These are phyloP conservation scores for Exserohilum rostratum DNA, from an alignment of 2,329 filamentous ascomycete species.

Conservation along the genomic window DNA sequence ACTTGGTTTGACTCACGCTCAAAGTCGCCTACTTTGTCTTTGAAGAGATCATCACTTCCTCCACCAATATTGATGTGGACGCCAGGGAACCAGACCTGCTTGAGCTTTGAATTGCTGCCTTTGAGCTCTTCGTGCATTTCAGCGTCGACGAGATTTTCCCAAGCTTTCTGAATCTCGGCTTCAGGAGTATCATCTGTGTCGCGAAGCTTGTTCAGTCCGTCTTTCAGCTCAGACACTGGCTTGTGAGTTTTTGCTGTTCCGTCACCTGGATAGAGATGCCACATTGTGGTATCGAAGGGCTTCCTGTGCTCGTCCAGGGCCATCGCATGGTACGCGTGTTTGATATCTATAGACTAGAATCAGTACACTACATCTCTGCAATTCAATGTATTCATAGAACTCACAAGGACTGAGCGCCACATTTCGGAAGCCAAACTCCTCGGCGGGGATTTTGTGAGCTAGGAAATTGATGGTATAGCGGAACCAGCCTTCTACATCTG, in stretches of 20 bases:
- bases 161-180: not conserved
- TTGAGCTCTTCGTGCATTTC: not conserved
- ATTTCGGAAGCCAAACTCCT: not conserved
- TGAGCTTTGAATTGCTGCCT: not conserved
- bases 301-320: slow-evolving; percentile 57
- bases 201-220: not conserved
- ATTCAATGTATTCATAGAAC: not conserved
- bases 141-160: not conserved
- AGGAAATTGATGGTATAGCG: slow-evolving; percentile 19
- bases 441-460: slow-evolving; percentile 29
- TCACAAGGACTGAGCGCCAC: not conserved
- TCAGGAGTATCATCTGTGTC: not conserved
- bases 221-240: not conserved
- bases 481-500: slow-evolving; percentile 13
- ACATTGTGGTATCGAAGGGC: slow-evolving; percentile 63
- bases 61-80: slow-evolving; percentile 56
- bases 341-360: slow-evolving; percentile 14
- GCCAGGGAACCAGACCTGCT: slow-evolving; percentile 2
- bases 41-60: slow-evolving; percentile 50
- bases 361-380: not conserved
- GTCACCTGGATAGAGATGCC: slow-evolving; percentile 47
- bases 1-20: not conserved
- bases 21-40: slow-evolving; percentile 2
- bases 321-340: slow-evolving; percentile 59
- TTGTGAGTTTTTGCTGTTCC: not conserved